Base-by-base conservation (phyloP, 768 basidiomycete genomes). In the Exsudoporus frostii region DNA sequence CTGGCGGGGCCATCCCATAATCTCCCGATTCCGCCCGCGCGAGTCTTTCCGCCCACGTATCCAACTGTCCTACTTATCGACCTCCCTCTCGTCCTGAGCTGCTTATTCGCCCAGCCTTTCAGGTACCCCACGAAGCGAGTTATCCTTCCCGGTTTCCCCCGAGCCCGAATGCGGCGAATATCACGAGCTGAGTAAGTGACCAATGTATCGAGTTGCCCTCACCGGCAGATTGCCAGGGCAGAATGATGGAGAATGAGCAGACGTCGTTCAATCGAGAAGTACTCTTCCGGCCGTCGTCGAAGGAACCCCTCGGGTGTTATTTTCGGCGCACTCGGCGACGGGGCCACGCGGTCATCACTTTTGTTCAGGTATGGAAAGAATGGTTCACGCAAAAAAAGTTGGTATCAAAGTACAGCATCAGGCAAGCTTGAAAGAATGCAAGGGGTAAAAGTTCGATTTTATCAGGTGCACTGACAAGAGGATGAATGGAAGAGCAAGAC, bases 1-100 rank as follows among this genome's bases (percentile, higher is more conserved):
- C 33, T 34, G 45, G 22, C 51, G 53, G 51, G 36, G 19, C 43
- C 59, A 70, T 69, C 59, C 69, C 68, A 69, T 71, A 65, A 57
- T 71, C 59, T 48, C 63, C 68, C 68, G 69, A 58, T 48, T 7
- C 6, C 30, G 45, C 44, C 40, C 60, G 47, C 48, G 39, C 63
- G 62, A 59, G 49, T 65, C 64, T 45, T 47, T 53, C 62, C 64
- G 62, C 50, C 42, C 47, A 29, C 38, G 40, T 40, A 37, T 42
- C 38, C n/a, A 39, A 13, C 24, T 25, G 20, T 43, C 22, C 29
- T 52, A 40, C 29, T 30, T 30, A 30, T 54, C 34, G 10, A 48
- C 41, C 4, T 34, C 19, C 22, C 37, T 37, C 39, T 32, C 32
- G 25, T 27, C 22, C 5, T 13, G 19, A n/a, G 20, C 6, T 14